Percentiles rank a stretch among this genome's conserved stretches.
These are phyloP conservation scores for Xylariaceae sp. DNA, from an alignment of 2,329 filamentous ascomycete genomes.

Conservation along the genomic window DNA sequence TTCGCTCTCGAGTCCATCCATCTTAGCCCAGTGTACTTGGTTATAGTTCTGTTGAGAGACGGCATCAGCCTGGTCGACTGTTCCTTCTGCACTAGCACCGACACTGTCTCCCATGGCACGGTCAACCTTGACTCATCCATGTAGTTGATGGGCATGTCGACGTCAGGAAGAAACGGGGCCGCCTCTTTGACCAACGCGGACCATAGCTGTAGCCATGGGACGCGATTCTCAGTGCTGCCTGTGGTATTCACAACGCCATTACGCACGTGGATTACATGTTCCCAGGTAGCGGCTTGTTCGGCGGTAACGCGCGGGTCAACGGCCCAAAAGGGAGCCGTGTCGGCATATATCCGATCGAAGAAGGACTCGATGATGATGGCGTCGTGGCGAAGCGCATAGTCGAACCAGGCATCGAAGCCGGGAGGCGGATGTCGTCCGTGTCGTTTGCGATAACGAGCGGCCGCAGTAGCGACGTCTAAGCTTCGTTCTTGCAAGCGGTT, in stretches of 20 bases:
- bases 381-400: slow-evolving; percentile 45
- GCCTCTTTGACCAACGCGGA: slow-evolving; percentile 46
- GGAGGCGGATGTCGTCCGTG: slow-evolving; percentile 58
- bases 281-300: slow-evolving; percentile 37
- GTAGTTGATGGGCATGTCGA: slow-evolving; percentile 50
- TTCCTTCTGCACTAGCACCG: slow-evolving; percentile 39
- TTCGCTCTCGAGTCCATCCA: not conserved
- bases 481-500: slow-evolving; percentile 41
- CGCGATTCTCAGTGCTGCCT: slow-evolving; percentile 37
- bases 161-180: slow-evolving; percentile 45
- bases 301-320: slow-evolving; percentile 34
- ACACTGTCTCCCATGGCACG: slow-evolving; percentile 48
- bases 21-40: slow-evolving; percentile 31
- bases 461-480: slow-evolving; percentile 44
- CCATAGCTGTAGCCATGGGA: slow-evolving; percentile 45
- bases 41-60: slow-evolving; percentile 36
- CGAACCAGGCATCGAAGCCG: slow-evolving; percentile 57
- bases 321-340: slow-evolving; percentile 47
- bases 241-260: slow-evolving; percentile 37
- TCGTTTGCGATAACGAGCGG: slow-evolving; percentile 49
- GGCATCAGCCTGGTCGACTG: slow-evolving; percentile 33
- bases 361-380: slow-evolving; percentile 58
- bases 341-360: slow-evolving; percentile 60
- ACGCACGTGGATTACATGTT: slow-evolving; percentile 44
- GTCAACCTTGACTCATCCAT: slow-evolving; percentile 48